A percentile compares a stretch with the other conserved stretches of the same genome.
phyloP scores from a whole-genome alignment of 495 filamentous ascomycete genomes.

The Acidiella bohemica region DNA sequence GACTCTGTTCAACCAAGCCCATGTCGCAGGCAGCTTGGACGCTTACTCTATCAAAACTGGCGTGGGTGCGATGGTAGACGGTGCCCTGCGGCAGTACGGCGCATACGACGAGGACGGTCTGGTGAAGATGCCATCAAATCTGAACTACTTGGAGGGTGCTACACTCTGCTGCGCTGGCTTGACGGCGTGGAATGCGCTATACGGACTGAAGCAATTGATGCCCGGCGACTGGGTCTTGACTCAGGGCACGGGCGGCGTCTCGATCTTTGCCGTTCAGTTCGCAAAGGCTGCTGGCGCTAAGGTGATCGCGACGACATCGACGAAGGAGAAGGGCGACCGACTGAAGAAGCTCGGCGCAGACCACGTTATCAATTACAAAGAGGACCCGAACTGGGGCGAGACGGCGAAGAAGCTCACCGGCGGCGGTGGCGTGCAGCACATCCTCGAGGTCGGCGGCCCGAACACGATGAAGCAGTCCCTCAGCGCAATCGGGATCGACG shows the following conservation, averaged over 20 bases:
- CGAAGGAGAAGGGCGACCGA: constrained; percentile 46
- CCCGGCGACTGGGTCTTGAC: constrained; percentile 61
- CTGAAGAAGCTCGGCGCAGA: constrained; percentile 64
- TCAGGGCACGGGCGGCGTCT: constrained; percentile 74
- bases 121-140: constrained; percentile 48
- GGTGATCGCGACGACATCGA: constrained; percentile 71
- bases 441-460: constrained; percentile 36
- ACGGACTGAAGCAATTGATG: constrained; percentile 48
- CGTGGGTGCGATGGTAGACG: constrained; percentile 58
- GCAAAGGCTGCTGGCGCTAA: constrained; percentile 70
- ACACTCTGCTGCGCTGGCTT: constrained; percentile 61
- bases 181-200: constrained; percentile 75
- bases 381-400: constrained; percentile 58
- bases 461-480: constrained; percentile 27
- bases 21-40: constrained; percentile 48
- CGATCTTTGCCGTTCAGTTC: constrained; percentile 64
- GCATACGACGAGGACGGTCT: constrained; percentile 57
- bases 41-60: constrained; percentile 35
- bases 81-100: constrained; percentile 58
- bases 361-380: constrained; percentile 66
- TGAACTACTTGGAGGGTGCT: constrained; percentile 48
- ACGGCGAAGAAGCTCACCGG: constrained; percentile 52
- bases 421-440: constrained; percentile 50
- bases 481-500: constrained; percentile 25
- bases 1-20: constrained; percentile 69